Conservation (phyloP, 2,329 filamentous ascomycete genomes). For the Ophiocordyceps camponoti-rufipedis region DNA sequence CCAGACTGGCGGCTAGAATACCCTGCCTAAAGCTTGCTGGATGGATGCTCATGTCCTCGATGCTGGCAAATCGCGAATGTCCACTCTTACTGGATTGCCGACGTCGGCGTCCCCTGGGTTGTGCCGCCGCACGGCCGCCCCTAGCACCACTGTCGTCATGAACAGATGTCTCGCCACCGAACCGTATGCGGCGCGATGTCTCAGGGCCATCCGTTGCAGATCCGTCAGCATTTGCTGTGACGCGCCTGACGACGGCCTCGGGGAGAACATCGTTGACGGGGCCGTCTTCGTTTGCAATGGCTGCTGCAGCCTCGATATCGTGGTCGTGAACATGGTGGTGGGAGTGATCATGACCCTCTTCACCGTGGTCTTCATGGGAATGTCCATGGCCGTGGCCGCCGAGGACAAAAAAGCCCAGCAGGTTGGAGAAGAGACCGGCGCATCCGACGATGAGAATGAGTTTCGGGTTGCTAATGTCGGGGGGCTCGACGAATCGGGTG, state of each 20-base stretch:
- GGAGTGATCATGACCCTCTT: constrained; percentile 22
- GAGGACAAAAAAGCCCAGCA: constrained; percentile 76
- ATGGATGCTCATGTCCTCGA: constrained; percentile 66
- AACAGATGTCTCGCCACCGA: constrained; percentile 11
- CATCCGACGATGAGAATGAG: constrained; percentile 82
- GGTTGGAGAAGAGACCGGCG: constrained; percentile 71
- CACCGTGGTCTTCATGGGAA: constrained; percentile 19
- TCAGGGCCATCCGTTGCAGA: constrained; percentile 14
- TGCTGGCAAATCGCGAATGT: constrained; percentile 41
- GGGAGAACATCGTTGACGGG: constrained; percentile 44
- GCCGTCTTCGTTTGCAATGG: constrained; percentile 36
- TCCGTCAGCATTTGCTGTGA: constrained; percentile 11
- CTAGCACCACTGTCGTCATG: constrained; percentile 10
- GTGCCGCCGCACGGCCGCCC: constrained; percentile 12
- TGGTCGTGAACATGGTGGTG: constrained; percentile 17
- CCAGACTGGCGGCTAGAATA: constrained; percentile 70
- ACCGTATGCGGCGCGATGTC: constrained; percentile 20
- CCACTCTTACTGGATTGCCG: constrained; percentile 29
- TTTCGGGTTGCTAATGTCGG: constrained; percentile 67
- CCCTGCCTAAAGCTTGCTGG: constrained; percentile 82
- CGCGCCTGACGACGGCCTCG: constrained; percentile 37
- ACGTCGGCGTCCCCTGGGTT: constrained; percentile 21
- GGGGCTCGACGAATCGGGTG: constrained; percentile 79
- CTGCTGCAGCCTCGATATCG: constrained; percentile 16
- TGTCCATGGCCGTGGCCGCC: constrained; percentile 85